Conservation (phyloP, 192 early-diverging fungal genomes). For the Coemansia guatemalensis region DNA sequence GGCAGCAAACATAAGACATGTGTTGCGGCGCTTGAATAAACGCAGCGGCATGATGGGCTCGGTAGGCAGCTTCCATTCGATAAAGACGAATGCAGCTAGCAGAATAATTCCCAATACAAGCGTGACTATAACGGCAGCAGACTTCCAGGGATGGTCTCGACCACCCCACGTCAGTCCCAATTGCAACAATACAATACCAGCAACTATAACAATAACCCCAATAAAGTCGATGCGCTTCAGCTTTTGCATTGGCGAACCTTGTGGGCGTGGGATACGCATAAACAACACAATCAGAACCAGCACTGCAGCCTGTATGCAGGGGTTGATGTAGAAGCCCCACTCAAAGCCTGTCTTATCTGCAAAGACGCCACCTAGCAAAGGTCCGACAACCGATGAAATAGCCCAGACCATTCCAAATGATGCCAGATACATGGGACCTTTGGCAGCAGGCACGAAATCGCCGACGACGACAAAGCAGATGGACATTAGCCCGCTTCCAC, state of each 20-base stretch:
- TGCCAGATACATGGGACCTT: slow-evolving; percentile 61
- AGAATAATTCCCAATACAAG: slow-evolving; percentile 38
- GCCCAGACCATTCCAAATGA: slow-evolving; percentile 60
- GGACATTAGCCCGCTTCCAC: slow-evolving; percentile 69
- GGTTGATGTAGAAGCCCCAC: slow-evolving; percentile 63
- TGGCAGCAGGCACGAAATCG: slow-evolving; percentile 60
- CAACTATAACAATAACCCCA: slow-evolving; percentile 57
- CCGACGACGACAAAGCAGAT: slow-evolving; percentile 65
- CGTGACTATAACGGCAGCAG: slow-evolving; percentile 50
- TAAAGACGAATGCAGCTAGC: slow-evolving; percentile 54
- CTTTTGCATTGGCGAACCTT: slow-evolving; percentile 49
- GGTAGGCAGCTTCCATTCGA: slow-evolving; percentile 57
- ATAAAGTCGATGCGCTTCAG: slow-evolving; percentile 66
- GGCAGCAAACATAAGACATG: slow-evolving; percentile 19
- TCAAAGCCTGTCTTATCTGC: slow-evolving; percentile 54
- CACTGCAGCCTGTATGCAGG: slow-evolving; percentile 45
- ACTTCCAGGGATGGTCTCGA: slow-evolving; percentile 57
- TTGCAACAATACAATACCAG: slow-evolving; percentile 63
- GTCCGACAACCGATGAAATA: slow-evolving; percentile 57
- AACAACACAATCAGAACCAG: slow-evolving; percentile 48
- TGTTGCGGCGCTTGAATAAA: slow-evolving; percentile 58
- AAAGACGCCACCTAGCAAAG: too few species aligned
- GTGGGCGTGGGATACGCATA: slow-evolving; percentile 43
- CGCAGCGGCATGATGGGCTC: slow-evolving; percentile 68
- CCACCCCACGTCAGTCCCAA: slow-evolving; percentile 78